Evolutionary conservation across 2,329 filamentous ascomycete species (phyloP), one percentile per base, ranked within the genome.

Genomic region (Fusarium nelsonii): DNA sequence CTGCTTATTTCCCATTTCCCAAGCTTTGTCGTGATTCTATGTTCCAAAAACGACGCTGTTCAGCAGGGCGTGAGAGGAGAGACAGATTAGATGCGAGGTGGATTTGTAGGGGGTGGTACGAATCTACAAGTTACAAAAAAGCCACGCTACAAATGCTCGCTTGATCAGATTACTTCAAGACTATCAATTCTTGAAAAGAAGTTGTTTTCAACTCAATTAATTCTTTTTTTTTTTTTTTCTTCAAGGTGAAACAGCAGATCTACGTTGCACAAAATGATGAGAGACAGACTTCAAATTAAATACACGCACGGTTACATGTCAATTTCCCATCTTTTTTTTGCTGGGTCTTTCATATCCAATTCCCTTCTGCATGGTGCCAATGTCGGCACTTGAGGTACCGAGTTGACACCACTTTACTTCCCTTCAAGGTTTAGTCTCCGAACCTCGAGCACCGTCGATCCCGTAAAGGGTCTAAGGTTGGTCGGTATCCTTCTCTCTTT

Each of bases 381-480:
- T 41, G 20, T 39, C 34, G 18, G 16, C 14, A 7, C 16, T 16
- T 18, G 4, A 9, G 1, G 5, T 20, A 3, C 33, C 6, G 2
- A 10, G 6, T 36, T 55, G 39, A 23, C 48, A 69, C 66, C 52
- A 0, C 0, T 1, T 4, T 11, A 3, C 8, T 56, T 18, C 67
- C 46, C 30, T 54, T 51, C 18, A 6, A 3, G 18, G 63, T 70
- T 55, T 68, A 70, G 68, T 56, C 67, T 60, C 63, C 58, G 58
- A 67, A 64, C 43, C 23, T 50, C 34, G 48, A 64, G 12, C 28
- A 32, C 50, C 60, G 45, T 53, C 45, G 41, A 61, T 50, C 44
- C 49, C 46, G 41, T 32, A 57, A 58, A 62, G 36, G 51, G 52
- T 54, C 40, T 37, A 51, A 57, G 37, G 37, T 63, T 63, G 58